Evolutionary conservation across 164 flowering plant species (phyloP).

Genomic region (Macadamia tetraphylla): DNA sequence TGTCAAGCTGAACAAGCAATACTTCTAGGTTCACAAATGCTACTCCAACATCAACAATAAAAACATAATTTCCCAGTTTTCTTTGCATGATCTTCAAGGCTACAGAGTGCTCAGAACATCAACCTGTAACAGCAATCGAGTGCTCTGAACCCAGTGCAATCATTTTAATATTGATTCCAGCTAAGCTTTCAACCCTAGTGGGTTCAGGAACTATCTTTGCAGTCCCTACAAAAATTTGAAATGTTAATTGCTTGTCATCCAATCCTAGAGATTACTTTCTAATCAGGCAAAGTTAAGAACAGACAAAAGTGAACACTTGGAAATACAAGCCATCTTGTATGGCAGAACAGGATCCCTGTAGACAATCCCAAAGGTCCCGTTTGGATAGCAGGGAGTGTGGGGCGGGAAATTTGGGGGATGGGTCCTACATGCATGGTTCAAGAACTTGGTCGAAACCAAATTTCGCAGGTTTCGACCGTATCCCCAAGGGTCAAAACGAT

Average conservation of each 20-base stretch:
- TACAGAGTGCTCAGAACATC: slow-evolving; percentile 1
- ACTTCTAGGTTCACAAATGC: neutral
- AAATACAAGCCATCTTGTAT: neutral
- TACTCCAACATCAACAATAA: neutral
- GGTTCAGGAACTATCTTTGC: slow-evolving; percentile 53
- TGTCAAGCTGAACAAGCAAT: neutral
- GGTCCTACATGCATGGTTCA: too few species aligned
- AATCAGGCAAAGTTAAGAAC: neutral
- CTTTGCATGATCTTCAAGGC: neutral
- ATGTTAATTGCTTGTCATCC: neutral
- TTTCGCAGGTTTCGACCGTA: too few species aligned
- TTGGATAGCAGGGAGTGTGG: neutral
- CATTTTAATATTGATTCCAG: slow-evolving; percentile 50
- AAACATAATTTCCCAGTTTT: too few species aligned
- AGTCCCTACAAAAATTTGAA: slow-evolving; percentile 46
- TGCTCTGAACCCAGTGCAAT: slow-evolving; percentile 85
- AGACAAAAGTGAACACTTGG: neutral
- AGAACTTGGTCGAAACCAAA: too few species aligned
- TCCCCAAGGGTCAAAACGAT: too few species aligned
- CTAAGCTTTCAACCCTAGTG: slow-evolving; percentile 54
- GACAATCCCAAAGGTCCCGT: neutral
- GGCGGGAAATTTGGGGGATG: too few species aligned
- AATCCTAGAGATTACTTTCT: neutral
- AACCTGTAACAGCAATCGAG: slow-evolving; percentile 86
- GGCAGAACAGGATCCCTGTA: neutral